These are phyloP conservation scores for Citrus sinensis DNA, from an alignment of 345 rosid genomes.

Conservation along the genomic window DVS_A1.0 CM039167.1:4989501-4990000, in stretches of 20 bases:
- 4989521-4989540: conserved; percentile 1
- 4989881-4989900: conserved; percentile 92
- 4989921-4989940: conserved; percentile 76
- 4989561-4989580: background rate
- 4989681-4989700: background rate
- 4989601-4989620: background rate
- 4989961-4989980: conserved; percentile 71
- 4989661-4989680: background rate
- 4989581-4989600: background rate
- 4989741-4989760: background rate
- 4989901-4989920: conserved; percentile 82
- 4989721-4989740: background rate
- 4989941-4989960: conserved; percentile 81
- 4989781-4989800: background rate
- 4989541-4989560: background rate
- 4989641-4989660: background rate
- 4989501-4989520: background rate
- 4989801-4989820: conserved; percentile 1
- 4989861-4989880: conserved; percentile 30
- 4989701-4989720: background rate
- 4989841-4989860: conserved; percentile 8
- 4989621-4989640: background rate
- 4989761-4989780: background rate
- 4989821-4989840: background rate
- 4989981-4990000: conserved; percentile 73